A percentile compares a stretch with the other conserved stretches of the same genome.
Evolutionary conservation across 305 asterid species (phyloP).

Genomic region (Fraxinus xanthoxyloides): DNA sequence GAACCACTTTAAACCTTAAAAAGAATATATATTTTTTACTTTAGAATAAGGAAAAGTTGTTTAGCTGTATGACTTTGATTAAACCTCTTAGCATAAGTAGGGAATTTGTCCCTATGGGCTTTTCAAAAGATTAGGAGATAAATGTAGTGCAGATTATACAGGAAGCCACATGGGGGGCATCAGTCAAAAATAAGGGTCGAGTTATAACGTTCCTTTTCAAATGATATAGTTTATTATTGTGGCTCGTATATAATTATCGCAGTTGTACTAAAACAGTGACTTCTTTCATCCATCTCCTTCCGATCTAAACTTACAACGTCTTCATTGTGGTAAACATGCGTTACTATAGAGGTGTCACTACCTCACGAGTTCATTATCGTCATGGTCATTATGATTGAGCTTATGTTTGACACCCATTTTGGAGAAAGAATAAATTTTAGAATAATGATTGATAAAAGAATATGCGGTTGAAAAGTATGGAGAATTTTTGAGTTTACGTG

Average conservation of each 20-base stretch:
- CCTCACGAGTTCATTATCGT: not conserved
- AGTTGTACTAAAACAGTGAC: not conserved
- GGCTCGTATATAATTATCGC: not conserved
- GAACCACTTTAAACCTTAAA: slow-evolving; percentile 34
- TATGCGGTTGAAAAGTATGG: too few relatives aligned
- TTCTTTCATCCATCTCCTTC: not conserved
- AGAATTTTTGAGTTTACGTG: too few relatives aligned
- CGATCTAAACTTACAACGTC: not conserved
- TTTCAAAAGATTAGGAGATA: slow-evolving; percentile 32
- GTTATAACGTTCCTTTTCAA: not conserved
- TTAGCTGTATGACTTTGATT: slow-evolving; percentile 39
- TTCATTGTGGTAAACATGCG: too few relatives aligned
- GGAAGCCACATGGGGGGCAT: slow-evolving; percentile 19
- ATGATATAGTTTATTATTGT: not conserved
- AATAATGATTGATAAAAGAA: too few relatives aligned
- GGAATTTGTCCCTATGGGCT: slow-evolving; percentile 43
- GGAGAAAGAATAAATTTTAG: too few relatives aligned
- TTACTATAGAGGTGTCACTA: not conserved
- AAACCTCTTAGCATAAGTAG: slow-evolving; percentile 37
- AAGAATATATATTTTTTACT: slow-evolving; percentile 14
- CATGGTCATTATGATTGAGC: not conserved
- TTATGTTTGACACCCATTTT: too few relatives aligned
- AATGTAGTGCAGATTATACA: slow-evolving; percentile 26
- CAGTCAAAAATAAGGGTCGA: not conserved
- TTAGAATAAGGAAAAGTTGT: slow-evolving; percentile 49